Evolutionary conservation across 1,139 yeast species (phyloP).

Genomic region (Nadsonia starkeyi-henricii): DNA sequence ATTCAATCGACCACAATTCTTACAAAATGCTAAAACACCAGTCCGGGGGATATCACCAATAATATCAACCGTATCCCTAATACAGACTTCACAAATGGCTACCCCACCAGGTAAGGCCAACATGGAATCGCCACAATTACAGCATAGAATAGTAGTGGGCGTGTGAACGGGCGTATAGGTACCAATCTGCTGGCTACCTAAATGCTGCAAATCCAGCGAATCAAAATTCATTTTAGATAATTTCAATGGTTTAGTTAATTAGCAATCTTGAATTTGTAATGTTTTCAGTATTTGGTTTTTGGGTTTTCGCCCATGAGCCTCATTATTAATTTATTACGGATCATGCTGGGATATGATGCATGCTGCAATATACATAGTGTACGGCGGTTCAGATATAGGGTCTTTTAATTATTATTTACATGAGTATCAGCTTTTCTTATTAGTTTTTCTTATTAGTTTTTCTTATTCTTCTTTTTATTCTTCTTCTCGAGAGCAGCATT

Average conservation of each 20-base stretch:
- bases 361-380: neutral
- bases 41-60: slow-evolving; percentile 95
- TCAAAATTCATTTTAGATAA: neutral
- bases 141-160: slow-evolving; percentile 84
- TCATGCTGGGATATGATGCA: neutral
- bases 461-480: neutral
- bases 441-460: too few species aligned
- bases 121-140: slow-evolving; percentile 97
- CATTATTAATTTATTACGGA: neutral
- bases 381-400: too few species aligned
- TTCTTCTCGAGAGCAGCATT: neutral
- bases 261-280: too few species aligned
- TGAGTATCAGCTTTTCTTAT: neutral
- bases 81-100: slow-evolving; percentile 97
- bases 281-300: too few species aligned
- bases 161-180: slow-evolving; percentile 22
- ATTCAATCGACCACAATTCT: slow-evolving; percentile 91
- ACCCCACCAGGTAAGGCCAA: slow-evolving; percentile 23
- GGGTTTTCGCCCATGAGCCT: too few species aligned
- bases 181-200: neutral
- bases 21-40: slow-evolving; percentile 80
- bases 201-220: neutral
- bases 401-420: neutral
- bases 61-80: slow-evolving; percentile 82
- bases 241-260: too few species aligned